These are phyloP conservation scores for Glycine tomentella DNA, from an alignment of 306 rosid species.

Conservation along the genomic window DNA sequence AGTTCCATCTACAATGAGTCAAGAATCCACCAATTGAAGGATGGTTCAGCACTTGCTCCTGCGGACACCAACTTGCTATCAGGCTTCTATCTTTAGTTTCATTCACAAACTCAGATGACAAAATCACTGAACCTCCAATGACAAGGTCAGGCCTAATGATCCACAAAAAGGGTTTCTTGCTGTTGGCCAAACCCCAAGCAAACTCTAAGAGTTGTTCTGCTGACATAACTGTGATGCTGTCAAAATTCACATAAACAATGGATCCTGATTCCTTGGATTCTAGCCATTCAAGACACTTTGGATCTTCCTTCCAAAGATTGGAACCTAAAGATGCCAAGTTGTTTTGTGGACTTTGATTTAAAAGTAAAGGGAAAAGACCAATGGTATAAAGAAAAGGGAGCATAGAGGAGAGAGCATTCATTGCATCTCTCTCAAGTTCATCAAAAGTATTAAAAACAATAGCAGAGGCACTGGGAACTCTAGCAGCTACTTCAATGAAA, in stretches of 20 bases:
- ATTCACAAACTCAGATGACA: too few species aligned
- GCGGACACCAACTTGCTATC: too few species aligned
- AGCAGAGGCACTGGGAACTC: background rate
- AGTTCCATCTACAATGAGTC: too few species aligned
- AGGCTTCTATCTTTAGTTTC: too few species aligned
- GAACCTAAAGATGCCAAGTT: slow-evolving; percentile 6
- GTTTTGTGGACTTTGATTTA: background rate
- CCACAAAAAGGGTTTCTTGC: too few species aligned
- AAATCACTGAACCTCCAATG: too few species aligned
- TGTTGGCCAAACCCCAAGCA: too few species aligned
- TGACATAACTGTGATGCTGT: too few species aligned
- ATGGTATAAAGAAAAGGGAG: background rate
- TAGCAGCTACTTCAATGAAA: background rate
- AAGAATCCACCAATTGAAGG: too few species aligned
- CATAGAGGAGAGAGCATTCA: background rate
- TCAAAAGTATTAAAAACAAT: background rate
- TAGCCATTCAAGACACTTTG: background rate
- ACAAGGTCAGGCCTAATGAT: too few species aligned
- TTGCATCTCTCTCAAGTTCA: background rate
- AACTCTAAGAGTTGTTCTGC: too few species aligned
- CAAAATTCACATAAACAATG: slow-evolving; percentile 1
- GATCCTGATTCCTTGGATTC: background rate
- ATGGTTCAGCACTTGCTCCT: too few species aligned
- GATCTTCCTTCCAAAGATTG: slow-evolving; percentile 9
- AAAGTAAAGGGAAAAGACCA: background rate